Conservation (phyloP, 73 alveolate species). For the Tetrahymena elliotti region DNA sequence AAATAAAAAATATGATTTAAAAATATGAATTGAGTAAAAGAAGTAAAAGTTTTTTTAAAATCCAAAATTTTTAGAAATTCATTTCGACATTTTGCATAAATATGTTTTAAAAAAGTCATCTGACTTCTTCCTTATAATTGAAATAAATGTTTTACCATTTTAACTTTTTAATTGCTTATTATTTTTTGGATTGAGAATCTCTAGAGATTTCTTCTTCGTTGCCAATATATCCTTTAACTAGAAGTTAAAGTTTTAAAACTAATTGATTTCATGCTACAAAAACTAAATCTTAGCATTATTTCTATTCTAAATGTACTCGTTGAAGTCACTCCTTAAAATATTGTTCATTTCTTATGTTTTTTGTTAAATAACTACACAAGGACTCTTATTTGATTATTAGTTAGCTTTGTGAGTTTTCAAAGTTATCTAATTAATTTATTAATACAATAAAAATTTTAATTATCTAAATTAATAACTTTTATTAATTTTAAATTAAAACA, state of each 20-base stretch:
- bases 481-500: no score
- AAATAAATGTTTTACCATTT: not conserved
- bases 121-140: no score
- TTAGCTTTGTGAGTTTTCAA: not conserved
- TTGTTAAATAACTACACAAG: not conserved
- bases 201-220: slow-evolving; percentile 11
- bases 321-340: not conserved
- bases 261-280: slow-evolving; percentile 24
- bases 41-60: no score
- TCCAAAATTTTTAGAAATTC: no score
- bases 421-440: not conserved
- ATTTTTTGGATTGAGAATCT: not conserved
- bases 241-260: slow-evolving; percentile 1
- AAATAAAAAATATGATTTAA: not conserved
- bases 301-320: not conserved
- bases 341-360: not conserved
- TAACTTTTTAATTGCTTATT: not conserved
- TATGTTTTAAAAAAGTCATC: no score
- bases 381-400: not conserved
- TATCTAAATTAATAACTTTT: no score
- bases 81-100: no score
- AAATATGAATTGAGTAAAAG: no score
- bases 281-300: slow-evolving; percentile 24
- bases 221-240: slow-evolving; percentile 12
- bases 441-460: no score